Evolutionary conservation across 192 early-diverging fungal genomes (phyloP).

Genomic region (Mortierella claussenii): DNA sequence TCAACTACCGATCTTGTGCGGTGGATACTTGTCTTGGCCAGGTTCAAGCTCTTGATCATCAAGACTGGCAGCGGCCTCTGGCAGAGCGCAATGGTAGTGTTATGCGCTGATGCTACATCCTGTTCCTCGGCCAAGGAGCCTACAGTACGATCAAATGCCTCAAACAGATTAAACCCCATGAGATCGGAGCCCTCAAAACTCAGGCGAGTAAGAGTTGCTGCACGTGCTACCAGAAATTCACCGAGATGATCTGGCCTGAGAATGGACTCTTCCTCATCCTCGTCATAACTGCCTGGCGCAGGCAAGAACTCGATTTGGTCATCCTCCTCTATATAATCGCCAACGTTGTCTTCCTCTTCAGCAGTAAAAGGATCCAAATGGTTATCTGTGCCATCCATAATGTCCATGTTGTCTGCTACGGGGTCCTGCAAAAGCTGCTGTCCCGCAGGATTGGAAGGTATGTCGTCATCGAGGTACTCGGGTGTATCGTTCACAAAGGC

Average conservation of each 20-base stretch:
- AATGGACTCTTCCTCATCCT: neutral
- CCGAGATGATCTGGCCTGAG: constrained; percentile 2
- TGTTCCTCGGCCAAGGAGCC: too few species aligned
- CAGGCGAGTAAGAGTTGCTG: neutral
- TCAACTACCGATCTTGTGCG: neutral
- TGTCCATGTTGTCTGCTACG: neutral
- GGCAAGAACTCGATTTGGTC: neutral
- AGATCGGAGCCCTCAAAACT: constrained; percentile 1
- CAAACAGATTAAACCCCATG: constrained; percentile 6
- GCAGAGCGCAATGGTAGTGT: neutral
- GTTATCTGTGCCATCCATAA: neutral
- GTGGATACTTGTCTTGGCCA: neutral
- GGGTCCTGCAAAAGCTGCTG: neutral
- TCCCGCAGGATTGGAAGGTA: neutral
- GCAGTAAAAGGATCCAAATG: neutral
- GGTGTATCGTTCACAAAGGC: neutral
- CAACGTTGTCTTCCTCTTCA: neutral
- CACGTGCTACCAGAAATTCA: constrained; percentile 5
- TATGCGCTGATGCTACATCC: too few species aligned
- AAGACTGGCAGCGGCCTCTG: neutral
- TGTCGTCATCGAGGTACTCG: neutral
- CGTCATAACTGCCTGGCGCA: neutral
- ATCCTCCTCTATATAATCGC: neutral
- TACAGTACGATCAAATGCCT: neutral
- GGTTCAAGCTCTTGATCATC: neutral